Base-by-base conservation (phyloP, 306 rosid genomes). In the Prunus davidiana region DNA sequence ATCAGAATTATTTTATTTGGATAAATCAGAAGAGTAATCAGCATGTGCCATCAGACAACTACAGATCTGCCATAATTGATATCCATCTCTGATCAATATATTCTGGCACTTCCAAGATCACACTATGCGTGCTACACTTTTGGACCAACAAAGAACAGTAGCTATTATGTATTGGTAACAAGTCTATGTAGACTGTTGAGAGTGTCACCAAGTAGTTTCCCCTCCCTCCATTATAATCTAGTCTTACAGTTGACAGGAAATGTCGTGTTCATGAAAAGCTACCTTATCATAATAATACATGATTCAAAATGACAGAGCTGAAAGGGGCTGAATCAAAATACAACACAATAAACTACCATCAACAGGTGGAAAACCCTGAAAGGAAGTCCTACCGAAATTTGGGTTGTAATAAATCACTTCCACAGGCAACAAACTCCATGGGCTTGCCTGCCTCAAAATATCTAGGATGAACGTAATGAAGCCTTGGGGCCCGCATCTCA, bases 401-500 rank as follows among this genome's bases (percentile, higher is more conserved):
- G 34, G 96, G 88, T 76, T 91, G 97, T 78, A 79, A 78, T 82
- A 96, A 84, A 87, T 92, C 89, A 82, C 96, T 89, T 72, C 98
- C 99, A 84, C 99, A 96, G 55, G 91, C 99, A 41, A 89, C 85
- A 85, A 96, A 89, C 75, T 96, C 97, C 97, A 96, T 85, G 51
- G 99, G 93, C 79, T 90, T 92, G 47, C 99, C 99, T 63, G 98
- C 99, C 85, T 96, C 99, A 72, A 96, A 96, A 87, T 79, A 89
- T 54, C 83, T 83, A 74, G 99, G 99, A 79, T 92, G 93, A 77
- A 92, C 78, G 74, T 89, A 89, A 86, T 96, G 98, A 84, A 96
- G 97, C 84, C 81, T 96, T 62, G 99, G 99, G 43, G 94, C 88
- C 63, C 43, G 84, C 71, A 78, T 63, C 80, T 84, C 85, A 82